phyloP scores from a whole-genome alignment of 129 eudicot genomes.

The Flaveria trinervia region DNA sequence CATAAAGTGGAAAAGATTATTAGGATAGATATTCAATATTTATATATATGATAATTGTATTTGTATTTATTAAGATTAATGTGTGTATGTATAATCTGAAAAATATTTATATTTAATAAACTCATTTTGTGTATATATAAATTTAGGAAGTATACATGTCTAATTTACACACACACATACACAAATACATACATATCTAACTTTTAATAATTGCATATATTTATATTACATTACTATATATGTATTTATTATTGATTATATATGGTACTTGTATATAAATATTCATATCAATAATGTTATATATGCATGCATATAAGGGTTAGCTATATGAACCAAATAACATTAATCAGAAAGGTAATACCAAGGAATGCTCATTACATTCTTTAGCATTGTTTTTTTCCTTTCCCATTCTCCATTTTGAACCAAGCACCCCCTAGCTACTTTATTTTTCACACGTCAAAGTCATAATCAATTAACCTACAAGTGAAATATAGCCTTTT shows the following conservation, averaged over 20 bases:
- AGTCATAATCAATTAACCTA: neutral
- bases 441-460: neutral
- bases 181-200: neutral
- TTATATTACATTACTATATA: neutral
- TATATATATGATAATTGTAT: too few species aligned
- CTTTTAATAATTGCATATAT: neutral
- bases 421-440: constrained; percentile 1
- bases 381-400: neutral
- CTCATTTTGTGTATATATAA: too few species aligned
- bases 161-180: neutral
- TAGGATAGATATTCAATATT: too few species aligned
- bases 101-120: too few species aligned
- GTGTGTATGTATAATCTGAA: too few species aligned
- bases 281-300: neutral
- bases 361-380: neutral
- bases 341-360: neutral
- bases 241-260: neutral
- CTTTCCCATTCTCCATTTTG: neutral
- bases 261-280: neutral
- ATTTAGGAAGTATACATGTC: too few species aligned
- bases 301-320: neutral
- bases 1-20: too few species aligned
- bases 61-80: too few species aligned
- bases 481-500: neutral
- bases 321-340: neutral